These are phyloP conservation scores for Lepidopterella palustris DNA, from an alignment of 495 filamentous ascomycete species.

Conservation along the genomic window DNA sequence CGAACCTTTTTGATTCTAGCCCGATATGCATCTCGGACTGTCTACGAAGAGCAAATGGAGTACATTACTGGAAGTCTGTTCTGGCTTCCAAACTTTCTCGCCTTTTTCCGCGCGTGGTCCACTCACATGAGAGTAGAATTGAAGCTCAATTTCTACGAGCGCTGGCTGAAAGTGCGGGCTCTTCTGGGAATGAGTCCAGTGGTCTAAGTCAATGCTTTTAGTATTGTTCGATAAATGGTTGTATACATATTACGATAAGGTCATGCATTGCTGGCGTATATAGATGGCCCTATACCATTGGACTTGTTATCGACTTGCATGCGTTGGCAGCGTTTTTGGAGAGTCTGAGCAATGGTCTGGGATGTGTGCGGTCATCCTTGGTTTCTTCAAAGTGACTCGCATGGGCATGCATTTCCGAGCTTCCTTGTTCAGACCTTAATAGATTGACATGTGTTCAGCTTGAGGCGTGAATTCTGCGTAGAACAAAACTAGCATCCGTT, in stretches of 20 bases:
- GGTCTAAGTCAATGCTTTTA: background rate
- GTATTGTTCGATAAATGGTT: background rate
- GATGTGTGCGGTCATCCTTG: background rate
- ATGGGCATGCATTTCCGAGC: too few species aligned
- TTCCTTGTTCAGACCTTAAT: background rate
- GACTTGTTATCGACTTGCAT: background rate
- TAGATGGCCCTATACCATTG: background rate
- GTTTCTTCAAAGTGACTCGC: too few species aligned
- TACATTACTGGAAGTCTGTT: conserved; percentile 55
- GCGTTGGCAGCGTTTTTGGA: background rate
- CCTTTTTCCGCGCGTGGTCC: conserved; percentile 51
- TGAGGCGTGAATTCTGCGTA: too few species aligned
- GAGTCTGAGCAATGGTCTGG: background rate
- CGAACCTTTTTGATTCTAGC: conserved; percentile 91
- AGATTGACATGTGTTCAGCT: too few species aligned
- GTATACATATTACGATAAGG: background rate
- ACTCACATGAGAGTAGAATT: conserved; percentile 56
- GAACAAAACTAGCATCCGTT: too few species aligned
- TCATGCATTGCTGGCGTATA: background rate
- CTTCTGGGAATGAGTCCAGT: conserved; percentile 32
- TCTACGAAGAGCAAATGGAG: conserved; percentile 83
- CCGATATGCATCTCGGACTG: conserved; percentile 80
- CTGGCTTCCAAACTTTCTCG: conserved; percentile 49
- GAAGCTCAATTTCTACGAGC: conserved; percentile 58
- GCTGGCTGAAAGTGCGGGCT: conserved; percentile 50